Evolutionary conservation across 2,329 filamentous ascomycete species (phyloP).

Genomic region (Nigrospora oryzae): DNA sequence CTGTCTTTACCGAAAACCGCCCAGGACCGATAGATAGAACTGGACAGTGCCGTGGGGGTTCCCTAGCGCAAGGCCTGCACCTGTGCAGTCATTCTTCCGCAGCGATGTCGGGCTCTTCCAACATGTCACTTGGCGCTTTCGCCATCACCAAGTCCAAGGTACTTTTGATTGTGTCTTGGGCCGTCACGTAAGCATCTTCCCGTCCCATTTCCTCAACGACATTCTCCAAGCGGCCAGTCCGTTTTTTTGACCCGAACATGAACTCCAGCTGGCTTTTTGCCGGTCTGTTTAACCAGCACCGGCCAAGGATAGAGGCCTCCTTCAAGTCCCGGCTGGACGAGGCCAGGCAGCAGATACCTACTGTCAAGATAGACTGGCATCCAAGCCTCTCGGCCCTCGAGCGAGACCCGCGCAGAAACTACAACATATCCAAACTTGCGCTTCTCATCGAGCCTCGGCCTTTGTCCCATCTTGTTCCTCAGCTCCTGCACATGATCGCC

Average conservation of each 20-base stretch:
- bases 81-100: no score
- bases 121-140: slow-evolving; percentile 5
- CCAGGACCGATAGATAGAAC: no score
- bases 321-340: slow-evolving; percentile 28
- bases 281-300: slow-evolving; percentile 32
- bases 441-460: slow-evolving; percentile 42
- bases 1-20: no score
- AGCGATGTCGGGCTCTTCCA: no score
- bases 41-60: no score
- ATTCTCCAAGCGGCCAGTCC: background rate
- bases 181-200: slow-evolving; percentile 25
- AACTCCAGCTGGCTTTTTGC: slow-evolving; percentile 39
- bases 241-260: no score
- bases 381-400: slow-evolving; percentile 4
- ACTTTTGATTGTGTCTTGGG: slow-evolving; percentile 23
- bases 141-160: slow-evolving; percentile 25
- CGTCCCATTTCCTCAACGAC: background rate
- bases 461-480: slow-evolving; percentile 37
- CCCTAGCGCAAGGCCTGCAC: no score
- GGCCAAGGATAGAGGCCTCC: slow-evolving; percentile 29
- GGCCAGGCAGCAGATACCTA: slow-evolving; percentile 25
- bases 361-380: slow-evolving; percentile 30
- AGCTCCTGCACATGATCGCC: slow-evolving; percentile 41
- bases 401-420: slow-evolving; percentile 23
- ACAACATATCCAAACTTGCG: slow-evolving; percentile 41